Evolutionary conservation across 1,284 basidiomycete genomes (phyloP).

Genomic region (Cutaneotrichosporon sp.): DNA sequence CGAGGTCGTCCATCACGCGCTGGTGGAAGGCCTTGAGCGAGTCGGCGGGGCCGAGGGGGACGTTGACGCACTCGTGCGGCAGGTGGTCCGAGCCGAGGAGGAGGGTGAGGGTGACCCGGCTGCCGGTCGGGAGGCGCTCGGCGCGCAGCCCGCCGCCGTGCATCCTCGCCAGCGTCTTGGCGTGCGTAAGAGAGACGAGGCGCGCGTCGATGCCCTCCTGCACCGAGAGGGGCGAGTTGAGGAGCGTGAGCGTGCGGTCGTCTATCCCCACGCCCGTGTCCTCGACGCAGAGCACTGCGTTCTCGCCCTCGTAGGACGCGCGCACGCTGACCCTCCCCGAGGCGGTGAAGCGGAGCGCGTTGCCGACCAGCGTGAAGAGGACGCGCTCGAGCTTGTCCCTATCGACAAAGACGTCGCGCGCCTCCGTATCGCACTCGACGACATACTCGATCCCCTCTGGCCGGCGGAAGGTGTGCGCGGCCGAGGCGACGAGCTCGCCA

Average conservation of each 20-base stretch:
- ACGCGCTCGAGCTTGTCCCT: constrained; percentile 56
- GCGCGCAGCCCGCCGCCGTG: not conserved
- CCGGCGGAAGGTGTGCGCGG: too few species aligned
- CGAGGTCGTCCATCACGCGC: constrained; percentile 1
- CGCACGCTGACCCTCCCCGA: constrained; percentile 35
- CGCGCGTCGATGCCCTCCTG: not conserved
- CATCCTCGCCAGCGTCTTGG: not conserved
- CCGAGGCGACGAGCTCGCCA: constrained; percentile 22
- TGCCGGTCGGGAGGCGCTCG: not conserved
- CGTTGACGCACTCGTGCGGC: not conserved
- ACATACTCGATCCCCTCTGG: constrained; percentile 41
- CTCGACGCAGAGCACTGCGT: constrained; percentile 42
- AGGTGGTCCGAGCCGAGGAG: not conserved
- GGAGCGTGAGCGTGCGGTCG: not conserved
- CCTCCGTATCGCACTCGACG: constrained; percentile 48
- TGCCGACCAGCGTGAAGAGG: constrained; percentile 53
- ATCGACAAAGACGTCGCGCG: constrained; percentile 49
- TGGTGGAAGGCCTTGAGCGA: not conserved
- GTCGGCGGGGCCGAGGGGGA: not conserved
- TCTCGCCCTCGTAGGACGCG: constrained; percentile 29
- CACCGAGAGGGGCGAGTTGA: not conserved
- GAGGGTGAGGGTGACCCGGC: not conserved
- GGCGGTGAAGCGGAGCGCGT: constrained; percentile 52
- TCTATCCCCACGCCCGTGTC: constrained; percentile 55
- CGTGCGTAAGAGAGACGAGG: not conserved